These are phyloP conservation scores for Neopestalotiopsis sp. DNA, from an alignment of 2,329 filamentous ascomycete species.

Conservation along the genomic window DNA sequence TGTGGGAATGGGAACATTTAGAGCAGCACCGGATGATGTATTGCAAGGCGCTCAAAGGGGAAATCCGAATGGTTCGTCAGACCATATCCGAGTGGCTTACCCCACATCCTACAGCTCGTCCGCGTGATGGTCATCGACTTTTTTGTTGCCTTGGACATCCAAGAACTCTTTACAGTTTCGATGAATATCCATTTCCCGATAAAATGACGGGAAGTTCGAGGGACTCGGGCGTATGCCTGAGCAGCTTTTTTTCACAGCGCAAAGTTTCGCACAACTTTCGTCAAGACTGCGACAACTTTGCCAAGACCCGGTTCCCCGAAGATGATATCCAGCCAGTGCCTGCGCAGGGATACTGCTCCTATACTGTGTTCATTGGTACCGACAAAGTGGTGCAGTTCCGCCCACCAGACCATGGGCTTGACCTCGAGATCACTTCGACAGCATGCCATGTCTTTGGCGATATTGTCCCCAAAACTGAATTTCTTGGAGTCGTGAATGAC, in stretches of 20 bases:
- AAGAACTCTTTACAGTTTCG: too few species aligned
- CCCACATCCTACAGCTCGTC: slow-evolving; percentile 4
- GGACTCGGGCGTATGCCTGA: slow-evolving; percentile 33
- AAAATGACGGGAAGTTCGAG: slow-evolving; percentile 28
- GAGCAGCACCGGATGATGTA: neutral
- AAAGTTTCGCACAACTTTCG: slow-evolving; percentile 31
- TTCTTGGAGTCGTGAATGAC: slow-evolving; percentile 41
- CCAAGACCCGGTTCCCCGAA: slow-evolving; percentile 36
- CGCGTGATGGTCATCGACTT: neutral
- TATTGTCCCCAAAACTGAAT: slow-evolving; percentile 48
- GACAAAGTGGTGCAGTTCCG: slow-evolving; percentile 55
- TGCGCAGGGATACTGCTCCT: slow-evolving; percentile 58
- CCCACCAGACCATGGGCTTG: slow-evolving; percentile 46
- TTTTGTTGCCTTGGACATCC: neutral
- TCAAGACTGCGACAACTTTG: slow-evolving; percentile 40
- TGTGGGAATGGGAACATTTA: neutral
- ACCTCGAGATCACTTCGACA: slow-evolving; percentile 41
- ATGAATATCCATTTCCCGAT: neutral
- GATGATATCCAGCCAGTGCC: slow-evolving; percentile 37
- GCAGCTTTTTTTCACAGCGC: slow-evolving; percentile 36
- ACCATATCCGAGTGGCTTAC: slow-evolving; percentile 7
- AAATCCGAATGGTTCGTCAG: neutral
- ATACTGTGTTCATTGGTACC: slow-evolving; percentile 49
- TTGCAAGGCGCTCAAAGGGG: neutral
- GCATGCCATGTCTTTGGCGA: slow-evolving; percentile 46